Base-by-base conservation (phyloP, 2,329 filamentous ascomycete species). In the Aurifilum marmelostoma region DNA sequence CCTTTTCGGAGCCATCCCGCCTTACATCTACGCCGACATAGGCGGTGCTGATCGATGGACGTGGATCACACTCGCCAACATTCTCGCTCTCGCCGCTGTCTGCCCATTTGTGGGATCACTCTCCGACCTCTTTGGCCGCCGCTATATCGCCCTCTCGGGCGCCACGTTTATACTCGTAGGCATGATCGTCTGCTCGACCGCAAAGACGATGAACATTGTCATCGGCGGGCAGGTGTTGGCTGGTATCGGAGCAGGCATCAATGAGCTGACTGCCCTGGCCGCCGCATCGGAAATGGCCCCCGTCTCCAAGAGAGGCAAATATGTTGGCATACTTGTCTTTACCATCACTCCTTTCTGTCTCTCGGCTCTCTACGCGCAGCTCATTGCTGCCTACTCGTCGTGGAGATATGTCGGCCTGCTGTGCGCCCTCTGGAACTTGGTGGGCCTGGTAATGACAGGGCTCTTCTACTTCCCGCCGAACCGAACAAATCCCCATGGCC, bases 211-310 rank as follows among this genome's bases (percentile, higher is more conserved):
- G 85, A 87, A 88, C 71, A 77, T 80, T 37, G 89, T 89, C 71
- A 90, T 91, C 72, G 84, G 86, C 85, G 79, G 82, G 21, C 83
- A 83, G 81, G 75, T 76, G 2, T 82, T 92, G 71, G 84, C 89
- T 12, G 90, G 90, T 1, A 80, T 87, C 7, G 90, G 89, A 43
- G 89, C 89, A 14, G 90, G 90, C 18, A 84, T 92, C 70, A 89
- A 89, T 72, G 89, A 92, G 76, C 80, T 92, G 43, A 92, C 88
- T 7, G 89, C 90, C 5, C 80, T 92, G 11, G 89, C 90, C 37
- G 90, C 85, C 43, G 90, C 89, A 1, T 88, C 88, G 2, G 90
- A 92, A 75, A 83, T 92, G 70, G 90, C 88, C 0, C 90, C 90
- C 1, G 87, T 87, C 27, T 81, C 85, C 24, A 87, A 91, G 76